Conservation (phyloP, 176 grass and related monocot species). For the Tillandsia leiboldiana region DNA sequence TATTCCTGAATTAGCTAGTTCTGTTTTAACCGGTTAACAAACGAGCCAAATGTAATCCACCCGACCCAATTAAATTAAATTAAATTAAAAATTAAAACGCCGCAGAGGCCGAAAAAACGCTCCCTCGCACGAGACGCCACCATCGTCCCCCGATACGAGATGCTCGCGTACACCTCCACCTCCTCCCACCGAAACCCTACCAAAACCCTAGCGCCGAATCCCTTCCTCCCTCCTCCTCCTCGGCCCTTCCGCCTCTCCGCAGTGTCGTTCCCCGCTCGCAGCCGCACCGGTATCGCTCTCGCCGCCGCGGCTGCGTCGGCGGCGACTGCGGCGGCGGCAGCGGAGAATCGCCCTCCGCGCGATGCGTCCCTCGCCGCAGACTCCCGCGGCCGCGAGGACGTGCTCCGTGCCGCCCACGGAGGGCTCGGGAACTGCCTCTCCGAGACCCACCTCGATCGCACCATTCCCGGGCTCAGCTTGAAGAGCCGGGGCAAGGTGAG, state of each 20-base stretch:
- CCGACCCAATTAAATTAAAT: too few species aligned
- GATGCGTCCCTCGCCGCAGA: slow-evolving; percentile 33
- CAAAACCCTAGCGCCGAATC: slow-evolving; percentile 11
- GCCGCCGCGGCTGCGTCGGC: slow-evolving; percentile 11
- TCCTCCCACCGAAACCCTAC: slow-evolving; percentile 10
- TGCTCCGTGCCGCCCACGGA: slow-evolving; percentile 37
- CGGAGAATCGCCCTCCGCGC: not conserved
- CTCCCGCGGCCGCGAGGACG: slow-evolving; percentile 37
- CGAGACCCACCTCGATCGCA: slow-evolving; percentile 69
- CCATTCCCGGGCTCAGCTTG: slow-evolving; percentile 51
- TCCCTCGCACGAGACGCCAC: too few species aligned
- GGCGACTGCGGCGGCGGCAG: slow-evolving; percentile 4
- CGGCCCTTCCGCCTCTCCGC: slow-evolving; percentile 11
- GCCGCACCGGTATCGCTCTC: not conserved
- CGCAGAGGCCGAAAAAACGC: too few species aligned
- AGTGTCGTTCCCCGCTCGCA: slow-evolving; percentile 11
- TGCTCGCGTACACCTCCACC: not conserved
- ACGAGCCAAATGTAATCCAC: too few species aligned
- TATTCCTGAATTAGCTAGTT: too few species aligned
- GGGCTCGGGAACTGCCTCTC: slow-evolving; percentile 58
- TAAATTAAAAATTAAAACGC: too few species aligned
- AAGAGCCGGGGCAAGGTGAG: slow-evolving; percentile 73
- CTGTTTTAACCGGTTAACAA: too few species aligned
- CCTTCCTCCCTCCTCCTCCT: slow-evolving; percentile 5
- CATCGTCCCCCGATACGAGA: not conserved